Percentiles rank a stretch among this genome's conserved stretches.
Conservation (phyloP, 2,329 filamentous ascomycete species). For the Endothia cerciana region DNA sequence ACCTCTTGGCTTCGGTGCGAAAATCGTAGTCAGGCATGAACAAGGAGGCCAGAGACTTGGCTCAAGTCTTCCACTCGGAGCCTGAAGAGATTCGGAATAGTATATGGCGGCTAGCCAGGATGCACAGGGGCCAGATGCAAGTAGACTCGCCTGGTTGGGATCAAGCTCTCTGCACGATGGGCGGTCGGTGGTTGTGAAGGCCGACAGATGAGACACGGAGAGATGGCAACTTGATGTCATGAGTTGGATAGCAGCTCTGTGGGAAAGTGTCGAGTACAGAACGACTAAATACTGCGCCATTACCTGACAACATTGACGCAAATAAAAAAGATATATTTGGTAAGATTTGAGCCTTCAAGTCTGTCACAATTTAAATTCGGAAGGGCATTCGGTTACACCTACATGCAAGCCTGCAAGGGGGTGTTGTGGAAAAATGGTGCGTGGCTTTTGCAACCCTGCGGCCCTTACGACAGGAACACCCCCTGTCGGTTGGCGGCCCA, state of each 20-base stretch:
- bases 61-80: too few relatives aligned
- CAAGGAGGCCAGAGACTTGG: too few relatives aligned
- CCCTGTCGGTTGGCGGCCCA: slow-evolving; percentile 50
- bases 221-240: not conserved
- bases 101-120: too few relatives aligned
- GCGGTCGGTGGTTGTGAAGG: not conserved
- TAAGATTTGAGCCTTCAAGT: not conserved
- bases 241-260: not conserved
- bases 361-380: not conserved
- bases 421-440: not conserved
- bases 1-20: too few relatives aligned
- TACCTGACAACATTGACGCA: not conserved
- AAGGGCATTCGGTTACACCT: not conserved
- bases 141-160: too few relatives aligned
- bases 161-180: too few relatives aligned
- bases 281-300: not conserved
- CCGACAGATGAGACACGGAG: not conserved
- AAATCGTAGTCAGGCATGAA: too few relatives aligned
- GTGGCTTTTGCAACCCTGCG: too few relatives aligned
- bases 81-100: too few relatives aligned
- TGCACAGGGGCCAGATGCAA: too few relatives aligned
- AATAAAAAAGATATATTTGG: too few relatives aligned
- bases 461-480: not conserved
- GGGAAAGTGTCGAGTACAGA: not conserved
- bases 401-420: not conserved